Percentiles rank a stretch among this genome's conserved stretches.
These are phyloP conservation scores for Stropharia rugosoannulata DNA, from an alignment of 768 basidiomycete species.

Conservation along the genomic window DNA sequence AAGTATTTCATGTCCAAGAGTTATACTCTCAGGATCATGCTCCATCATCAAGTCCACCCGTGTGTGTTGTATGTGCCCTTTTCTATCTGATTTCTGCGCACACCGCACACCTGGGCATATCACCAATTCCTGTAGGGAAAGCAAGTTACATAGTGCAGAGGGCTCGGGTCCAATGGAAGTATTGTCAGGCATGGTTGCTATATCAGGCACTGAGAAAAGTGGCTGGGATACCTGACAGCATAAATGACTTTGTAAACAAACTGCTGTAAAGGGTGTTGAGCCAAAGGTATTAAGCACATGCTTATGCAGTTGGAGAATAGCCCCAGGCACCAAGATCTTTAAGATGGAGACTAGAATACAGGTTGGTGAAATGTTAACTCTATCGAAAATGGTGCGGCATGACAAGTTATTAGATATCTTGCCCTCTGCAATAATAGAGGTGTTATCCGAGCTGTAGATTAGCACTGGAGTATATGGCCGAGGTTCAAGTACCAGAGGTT, in stretches of 20 bases:
- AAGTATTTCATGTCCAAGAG: slow-evolving; percentile 1
- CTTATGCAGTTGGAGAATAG: slow-evolving; percentile 12
- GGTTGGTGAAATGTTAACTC: slow-evolving; percentile 2
- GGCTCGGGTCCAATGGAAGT: no score
- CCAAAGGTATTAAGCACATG: slow-evolving; percentile 10
- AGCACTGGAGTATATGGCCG: slow-evolving; percentile 4
- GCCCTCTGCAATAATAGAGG: slow-evolving; percentile 6
- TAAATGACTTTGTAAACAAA: slow-evolving; percentile 6
- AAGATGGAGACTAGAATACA: slow-evolving; percentile 4
- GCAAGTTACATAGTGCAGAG: no score
- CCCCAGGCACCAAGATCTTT: slow-evolving; percentile 13
- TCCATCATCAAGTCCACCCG: no score
- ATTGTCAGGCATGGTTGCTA: no score
- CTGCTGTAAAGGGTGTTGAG: slow-evolving; percentile 6
- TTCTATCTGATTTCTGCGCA: no score
- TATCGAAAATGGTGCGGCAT: neutral
- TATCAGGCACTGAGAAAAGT: neutral
- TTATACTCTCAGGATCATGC: neutral
- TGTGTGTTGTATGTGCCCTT: no score
- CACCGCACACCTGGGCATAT: no score
- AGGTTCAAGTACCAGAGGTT: slow-evolving; percentile 1
- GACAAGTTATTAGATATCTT: neutral
- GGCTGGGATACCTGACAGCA: neutral
- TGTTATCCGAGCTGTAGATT: slow-evolving; percentile 13
- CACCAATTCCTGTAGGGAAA: no score